Evolutionary conservation across 2,329 filamentous ascomycete species (phyloP).

Genomic region (Pseudogymnoascus sp.): DNA sequence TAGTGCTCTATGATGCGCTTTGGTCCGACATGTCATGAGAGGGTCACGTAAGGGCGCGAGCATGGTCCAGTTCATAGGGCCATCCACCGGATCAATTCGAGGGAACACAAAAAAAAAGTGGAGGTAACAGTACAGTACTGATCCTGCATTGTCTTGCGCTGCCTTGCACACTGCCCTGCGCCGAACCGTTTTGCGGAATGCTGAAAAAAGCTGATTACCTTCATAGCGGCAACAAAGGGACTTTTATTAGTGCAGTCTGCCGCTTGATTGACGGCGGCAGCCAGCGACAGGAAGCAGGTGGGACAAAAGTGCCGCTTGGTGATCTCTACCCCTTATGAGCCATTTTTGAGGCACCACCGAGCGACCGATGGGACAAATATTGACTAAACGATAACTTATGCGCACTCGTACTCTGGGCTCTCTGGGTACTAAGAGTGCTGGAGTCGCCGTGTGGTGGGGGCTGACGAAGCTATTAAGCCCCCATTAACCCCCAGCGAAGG

Average conservation of each 20-base stretch:
- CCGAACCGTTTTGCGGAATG: neutral
- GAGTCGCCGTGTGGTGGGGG: neutral
- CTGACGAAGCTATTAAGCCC: neutral
- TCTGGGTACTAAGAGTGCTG: neutral
- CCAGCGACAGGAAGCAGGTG: neutral
- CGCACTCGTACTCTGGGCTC: neutral
- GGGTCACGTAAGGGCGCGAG: neutral
- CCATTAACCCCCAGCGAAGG: neutral
- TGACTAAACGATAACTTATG: neutral
- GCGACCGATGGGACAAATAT: neutral
- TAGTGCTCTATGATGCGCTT: slow-evolving; percentile 1
- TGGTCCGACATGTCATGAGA: slow-evolving; percentile 3
- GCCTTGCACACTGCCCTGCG: neutral
- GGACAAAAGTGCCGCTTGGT: neutral
- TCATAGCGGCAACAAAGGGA: slow-evolving; percentile 1
- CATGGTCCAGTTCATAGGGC: neutral
- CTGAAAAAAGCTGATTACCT: neutral
- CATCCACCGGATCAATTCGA: slow-evolving; percentile 4
- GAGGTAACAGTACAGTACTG: neutral
- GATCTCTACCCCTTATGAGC: neutral
- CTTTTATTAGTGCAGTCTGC: slow-evolving; percentile 2
- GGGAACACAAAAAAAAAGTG: slow-evolving; percentile 6
- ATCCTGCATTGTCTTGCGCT: neutral
- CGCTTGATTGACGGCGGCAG: slow-evolving; percentile 5
- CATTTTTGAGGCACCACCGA: neutral